These are phyloP conservation scores for Scheffersomyces lignosus DNA, from an alignment of 805 yeast genomes.

Conservation along the genomic window DNA sequence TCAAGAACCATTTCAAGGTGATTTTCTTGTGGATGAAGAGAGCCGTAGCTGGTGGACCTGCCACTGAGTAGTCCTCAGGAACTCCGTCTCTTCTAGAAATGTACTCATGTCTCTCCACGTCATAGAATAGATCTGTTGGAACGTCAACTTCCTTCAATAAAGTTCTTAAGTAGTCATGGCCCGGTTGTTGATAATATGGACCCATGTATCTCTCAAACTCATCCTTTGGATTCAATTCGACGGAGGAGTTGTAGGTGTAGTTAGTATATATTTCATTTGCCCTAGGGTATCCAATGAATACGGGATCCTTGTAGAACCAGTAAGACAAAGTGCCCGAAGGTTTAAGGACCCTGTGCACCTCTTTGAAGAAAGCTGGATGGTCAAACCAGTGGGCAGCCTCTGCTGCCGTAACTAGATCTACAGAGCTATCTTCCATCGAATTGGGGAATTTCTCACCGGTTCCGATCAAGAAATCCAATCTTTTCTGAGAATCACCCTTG, in stretches of 20 bases:
- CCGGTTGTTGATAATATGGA: conserved; percentile 47
- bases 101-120: conserved; percentile 26
- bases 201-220: conserved; percentile 50
- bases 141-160: conserved; percentile 40
- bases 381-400: conserved; percentile 89
- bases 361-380: conserved; percentile 51
- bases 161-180: conserved; percentile 38
- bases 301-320: conserved; percentile 77
- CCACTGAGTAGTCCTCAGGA: conserved; percentile 27
- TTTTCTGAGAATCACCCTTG: conserved; percentile 8
- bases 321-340: conserved; percentile 68
- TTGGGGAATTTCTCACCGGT: conserved; percentile 28
- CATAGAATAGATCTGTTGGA: conserved; percentile 22
- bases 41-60: conserved; percentile 15
- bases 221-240: conserved; percentile 12
- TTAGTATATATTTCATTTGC: conserved; percentile 56
- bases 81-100: conserved; percentile 7
- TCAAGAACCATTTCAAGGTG: conserved; percentile 19
- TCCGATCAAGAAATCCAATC: conserved; percentile 21
- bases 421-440: conserved; percentile 23
- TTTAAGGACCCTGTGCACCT: conserved; percentile 49
- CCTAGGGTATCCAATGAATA: conserved; percentile 50
- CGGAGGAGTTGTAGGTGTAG: conserved; percentile 43
- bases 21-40: conserved; percentile 20
- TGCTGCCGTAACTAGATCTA: conserved; percentile 75